Evolutionary conservation across 2,329 filamentous ascomycete species (phyloP), one percentile per base, ranked within the genome.

Genomic region (Fusarium sp.): DNA sequence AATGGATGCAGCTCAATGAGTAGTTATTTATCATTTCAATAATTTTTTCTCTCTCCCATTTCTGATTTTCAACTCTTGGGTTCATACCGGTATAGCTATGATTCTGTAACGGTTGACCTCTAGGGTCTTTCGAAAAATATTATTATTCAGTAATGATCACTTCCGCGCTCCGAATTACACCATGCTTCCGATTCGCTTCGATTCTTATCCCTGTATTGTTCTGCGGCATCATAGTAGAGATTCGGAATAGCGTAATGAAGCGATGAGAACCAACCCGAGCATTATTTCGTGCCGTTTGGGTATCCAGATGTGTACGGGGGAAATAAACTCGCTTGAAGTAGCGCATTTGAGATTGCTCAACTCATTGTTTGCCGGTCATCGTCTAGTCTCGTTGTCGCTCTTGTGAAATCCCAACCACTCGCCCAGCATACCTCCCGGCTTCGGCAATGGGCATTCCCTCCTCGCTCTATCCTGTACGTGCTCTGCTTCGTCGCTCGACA

Each of bases 361-460:
- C 44, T 55, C 46, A 60, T 40, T 45, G 42, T 60, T 63, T 62
- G 46, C 70, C 57, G 37, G 62, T 80, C 70, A 79, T 69, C 76
- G 75, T 49, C 60, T 75, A 57, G 67, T 69, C 46, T 66, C 60
- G 23, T 59, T 67, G 48, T 76, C 74, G 49, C 75, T 64, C 65
- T 80, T 84, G 73, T 86, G 87, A 78, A 95, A 92, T 0, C 93
- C 93, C 68, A 96, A 82, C 74, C 95, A 85, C 77, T 92, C 88
- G 15, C 93, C 93, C 48, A 97, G 82, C 37, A 94, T 82, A 5
- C 94, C 95, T 35, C 90, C 87, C 0, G 96, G 95, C 81, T 98
- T 98, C 8, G 96, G 96, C 15, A 99, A 90, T 0, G 96, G 96
- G 78, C 96, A 99, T 79, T 97, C 93, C 76, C 93, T 88, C 77